Conservation (phyloP, 257 asterid genomes). For the Capsicum rhomboideum region DNA sequence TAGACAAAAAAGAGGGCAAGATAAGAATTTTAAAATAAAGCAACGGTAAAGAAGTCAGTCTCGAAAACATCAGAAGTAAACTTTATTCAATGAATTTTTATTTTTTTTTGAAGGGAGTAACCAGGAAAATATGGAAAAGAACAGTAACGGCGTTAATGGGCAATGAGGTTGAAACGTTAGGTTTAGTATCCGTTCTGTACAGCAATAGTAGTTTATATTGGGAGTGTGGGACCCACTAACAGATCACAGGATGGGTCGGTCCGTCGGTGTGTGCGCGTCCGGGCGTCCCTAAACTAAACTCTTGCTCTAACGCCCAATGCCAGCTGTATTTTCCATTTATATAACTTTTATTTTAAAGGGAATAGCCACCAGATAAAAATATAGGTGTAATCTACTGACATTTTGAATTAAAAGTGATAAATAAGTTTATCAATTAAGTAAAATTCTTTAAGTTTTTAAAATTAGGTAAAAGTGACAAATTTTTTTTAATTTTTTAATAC, state of each 20-base stretch:
- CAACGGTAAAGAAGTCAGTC: conserved; percentile 5
- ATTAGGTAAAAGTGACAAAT: no score
- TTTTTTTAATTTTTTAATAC: no score
- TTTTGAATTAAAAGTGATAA: no score
- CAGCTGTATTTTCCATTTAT: conserved; percentile 9
- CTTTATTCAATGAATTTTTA: no score
- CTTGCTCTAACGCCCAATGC: not conserved
- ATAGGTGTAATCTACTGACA: no score
- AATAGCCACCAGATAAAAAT: not conserved
- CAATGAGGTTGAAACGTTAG: no score
- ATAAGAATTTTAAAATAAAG: not conserved
- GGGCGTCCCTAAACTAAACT: conserved; percentile 8
- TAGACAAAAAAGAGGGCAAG: no score
- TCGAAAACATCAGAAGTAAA: not conserved
- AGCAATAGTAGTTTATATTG: not conserved
- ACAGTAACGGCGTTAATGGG: conserved; percentile 1
- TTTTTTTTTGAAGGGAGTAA: no score
- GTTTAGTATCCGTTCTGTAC: not conserved
- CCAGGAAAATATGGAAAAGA: no score
- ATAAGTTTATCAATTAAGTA: no score
- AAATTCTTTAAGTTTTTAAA: no score
- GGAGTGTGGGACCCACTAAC: conserved; percentile 9
- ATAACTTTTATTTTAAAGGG: not conserved
- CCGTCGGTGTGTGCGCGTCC: conserved; percentile 22
- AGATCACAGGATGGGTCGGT: conserved; percentile 14